Base-by-base conservation (phyloP, 2,329 filamentous ascomycete genomes). In the Trichophyton mentagrophytes region DNA sequence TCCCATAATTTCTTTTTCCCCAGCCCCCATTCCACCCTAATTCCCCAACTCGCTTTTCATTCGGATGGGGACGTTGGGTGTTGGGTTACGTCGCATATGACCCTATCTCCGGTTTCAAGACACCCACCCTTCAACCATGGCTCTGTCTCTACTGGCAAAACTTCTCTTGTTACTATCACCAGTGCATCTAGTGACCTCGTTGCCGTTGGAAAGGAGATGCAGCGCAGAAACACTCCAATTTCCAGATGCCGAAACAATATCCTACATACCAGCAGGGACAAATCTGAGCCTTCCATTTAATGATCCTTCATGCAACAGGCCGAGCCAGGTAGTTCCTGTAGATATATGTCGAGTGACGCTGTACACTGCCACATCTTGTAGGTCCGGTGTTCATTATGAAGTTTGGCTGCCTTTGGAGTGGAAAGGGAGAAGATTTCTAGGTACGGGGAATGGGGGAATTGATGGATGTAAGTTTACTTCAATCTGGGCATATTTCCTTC, bases 371-470 rank as follows among this genome's bases (percentile, higher is more conserved):
- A 74, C 71, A 0, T 70, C 69, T 15, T 66, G 66, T 7, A 66
- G 68, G 15, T 73, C 74, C 1, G 71, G 70, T 25, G 73, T 79
- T 33, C 69, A 64, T 33, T 69, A 72, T 27, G 75, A 77, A 63
- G 59, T 71, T 1, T 59, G 58, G 58, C 20, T 59, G 27, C 58
- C 58, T 8, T 17, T 22, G 15, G 20, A 33, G 5, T 59, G 58
- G 58, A 13, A 42, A 11, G 30, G n/a, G 5, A 36, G 11, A 9
- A 46, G 58, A 15, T 59, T 47, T 33, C n/a, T 59, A 49, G 42
- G 20, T 15, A 59, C 58, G 15, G 58, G 58, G 25, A 59, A 59
- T 15, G 58, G 58, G 13, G 58, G 58, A 7, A 59, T 59, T n/a
- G 58, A 59, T 36, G 58, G 58, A 36, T 59, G 58, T 59, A 36